Base-by-base conservation (phyloP, 1,284 basidiomycete species). In the Ustilago esculenta region DNA sequence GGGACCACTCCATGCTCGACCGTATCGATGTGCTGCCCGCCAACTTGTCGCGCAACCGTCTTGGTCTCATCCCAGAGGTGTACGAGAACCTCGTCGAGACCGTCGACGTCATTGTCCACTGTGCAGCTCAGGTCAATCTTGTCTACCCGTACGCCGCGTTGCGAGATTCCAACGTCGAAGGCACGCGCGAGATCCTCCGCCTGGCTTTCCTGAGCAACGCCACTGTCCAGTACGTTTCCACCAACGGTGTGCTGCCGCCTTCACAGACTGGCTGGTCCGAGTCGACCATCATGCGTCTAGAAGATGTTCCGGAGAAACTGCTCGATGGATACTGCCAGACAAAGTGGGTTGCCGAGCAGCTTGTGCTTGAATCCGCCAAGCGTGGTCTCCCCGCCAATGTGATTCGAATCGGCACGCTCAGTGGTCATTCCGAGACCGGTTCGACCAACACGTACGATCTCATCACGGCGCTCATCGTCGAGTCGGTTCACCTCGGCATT, bases 241-340 rank as follows among this genome's bases (percentile, higher is more conserved):
- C 79, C 44, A 82, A 82, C 64, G 81, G 81, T 48, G 81, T 79
- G 12, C 59, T 82, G 27, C 75, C 72, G 2, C 79, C 79, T 29
- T 74, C 76, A 14, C 44, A 71, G 46, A 68, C 77, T 10, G 79
- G 75, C 17, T 78, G 77, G 77, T 35, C 70, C 27, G 78, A 82
- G 50, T 56, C 57, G 29, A 54, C 73, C 29, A 73, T 74, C 54
- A 70, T 75, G 44, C 72, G 66, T 12, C 48, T 79, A 30, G 73
- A 81, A 15, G 61, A 79, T 49, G 77, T 81, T 17, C 73, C 73
- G 0, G 76, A 73, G 17, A 77, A 79, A 50, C 59, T 82, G 35
- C 68, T 79, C 35, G 81, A 82, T 50, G 81, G 81, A 9, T 82
- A 82, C 65, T 79, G 81, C 18, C 81, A 82, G 70, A 82, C 78